Evolutionary conservation across 179 eudicot genomes (phyloP).

Genomic region (Silene coronaria): DNA sequence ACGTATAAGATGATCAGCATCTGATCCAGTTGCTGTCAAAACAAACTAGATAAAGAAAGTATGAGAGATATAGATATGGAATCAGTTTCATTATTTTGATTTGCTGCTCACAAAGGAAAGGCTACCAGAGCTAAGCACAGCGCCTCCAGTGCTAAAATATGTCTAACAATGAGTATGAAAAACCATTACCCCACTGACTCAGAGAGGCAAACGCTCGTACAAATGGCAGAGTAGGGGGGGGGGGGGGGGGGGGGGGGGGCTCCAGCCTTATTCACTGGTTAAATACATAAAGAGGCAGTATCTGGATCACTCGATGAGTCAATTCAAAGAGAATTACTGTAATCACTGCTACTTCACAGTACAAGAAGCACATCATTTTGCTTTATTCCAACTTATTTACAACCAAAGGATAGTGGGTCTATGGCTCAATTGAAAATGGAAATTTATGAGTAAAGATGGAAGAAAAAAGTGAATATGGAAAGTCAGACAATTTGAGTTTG

Average conservation of each 20-base stretch:
- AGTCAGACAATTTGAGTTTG: background rate
- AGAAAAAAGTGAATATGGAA: background rate
- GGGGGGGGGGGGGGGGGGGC: too few species aligned
- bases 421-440: background rate
- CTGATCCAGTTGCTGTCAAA: slow-evolving; percentile 81
- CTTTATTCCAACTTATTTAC: background rate
- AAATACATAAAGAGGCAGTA: background rate
- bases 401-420: background rate
- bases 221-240: background rate
- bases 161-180: background rate
- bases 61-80: slow-evolving; percentile 13
- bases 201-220: background rate
- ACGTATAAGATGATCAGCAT: slow-evolving; percentile 58
- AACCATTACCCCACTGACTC: background rate
- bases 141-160: background rate
- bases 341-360: background rate
- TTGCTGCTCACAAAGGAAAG: background rate
- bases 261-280: too few species aligned
- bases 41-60: slow-evolving; percentile 56
- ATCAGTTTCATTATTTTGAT: slow-evolving; percentile 1
- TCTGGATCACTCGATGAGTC: background rate
- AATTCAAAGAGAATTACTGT: background rate
- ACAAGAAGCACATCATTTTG: background rate
- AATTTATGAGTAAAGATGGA: background rate
- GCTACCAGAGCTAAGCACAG: background rate